Evolutionary conservation across 2,329 filamentous ascomycete species (phyloP).

Genomic region (Aureobasidium subglaciale): DNA sequence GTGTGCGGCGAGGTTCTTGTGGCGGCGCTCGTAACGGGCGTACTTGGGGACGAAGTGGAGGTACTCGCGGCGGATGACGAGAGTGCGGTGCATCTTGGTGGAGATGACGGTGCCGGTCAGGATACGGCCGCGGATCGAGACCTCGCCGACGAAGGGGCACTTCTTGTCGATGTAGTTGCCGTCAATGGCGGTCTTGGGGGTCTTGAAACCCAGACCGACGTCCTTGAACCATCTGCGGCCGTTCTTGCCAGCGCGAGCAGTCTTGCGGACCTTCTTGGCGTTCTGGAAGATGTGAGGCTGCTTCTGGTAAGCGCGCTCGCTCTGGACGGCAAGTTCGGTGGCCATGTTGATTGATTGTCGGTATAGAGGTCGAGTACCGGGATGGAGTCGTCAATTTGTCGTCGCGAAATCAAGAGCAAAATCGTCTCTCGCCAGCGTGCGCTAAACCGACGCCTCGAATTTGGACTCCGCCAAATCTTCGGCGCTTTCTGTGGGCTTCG

Average conservation of each 20-base stretch:
- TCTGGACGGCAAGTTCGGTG: conserved; percentile 98
- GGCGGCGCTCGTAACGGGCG: conserved; percentile 99
- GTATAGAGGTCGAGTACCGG: conserved; percentile 12
- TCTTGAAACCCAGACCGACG: conserved; percentile 97
- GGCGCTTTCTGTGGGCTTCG: too few relatives aligned
- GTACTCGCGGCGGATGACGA: conserved; percentile 99
- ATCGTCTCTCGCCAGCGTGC: not conserved
- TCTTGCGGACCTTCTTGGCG: conserved; percentile 82
- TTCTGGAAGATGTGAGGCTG: conserved; percentile 99
- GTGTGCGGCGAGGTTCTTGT: conserved; percentile 99
- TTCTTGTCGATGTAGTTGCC: conserved; percentile 99
- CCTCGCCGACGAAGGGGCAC: conserved; percentile 98
- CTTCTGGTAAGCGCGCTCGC: conserved; percentile 99
- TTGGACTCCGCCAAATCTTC: too few relatives aligned
- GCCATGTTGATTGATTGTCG: conserved; percentile 61
- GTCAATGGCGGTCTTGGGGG: conserved; percentile 97
- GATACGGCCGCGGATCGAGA: conserved; percentile 99
- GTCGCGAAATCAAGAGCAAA: conserved; percentile 6
- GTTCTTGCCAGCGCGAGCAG: conserved; percentile 77
- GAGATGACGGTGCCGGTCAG: conserved; percentile 97
- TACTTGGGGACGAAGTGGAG: conserved; percentile 99
- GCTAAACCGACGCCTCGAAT: not conserved
- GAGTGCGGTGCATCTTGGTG: conserved; percentile 99
- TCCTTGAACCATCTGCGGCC: conserved; percentile 99
- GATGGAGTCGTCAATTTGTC: conserved; percentile 12